Conservation (phyloP, 2,329 filamentous ascomycete genomes). For the Apiospora koreana region DNA sequence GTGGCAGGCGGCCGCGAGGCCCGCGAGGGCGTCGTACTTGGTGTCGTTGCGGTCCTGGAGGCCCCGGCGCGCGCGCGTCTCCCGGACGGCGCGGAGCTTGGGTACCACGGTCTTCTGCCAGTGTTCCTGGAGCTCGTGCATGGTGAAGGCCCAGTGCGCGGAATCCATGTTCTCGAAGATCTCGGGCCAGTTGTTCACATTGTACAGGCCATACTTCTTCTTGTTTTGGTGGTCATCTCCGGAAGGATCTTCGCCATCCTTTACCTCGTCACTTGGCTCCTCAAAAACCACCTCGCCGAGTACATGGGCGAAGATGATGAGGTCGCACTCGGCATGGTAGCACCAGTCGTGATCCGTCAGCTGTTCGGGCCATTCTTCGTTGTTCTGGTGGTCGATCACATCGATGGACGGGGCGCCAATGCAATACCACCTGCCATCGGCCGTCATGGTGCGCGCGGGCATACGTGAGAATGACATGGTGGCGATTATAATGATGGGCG, state of each 20-base stretch:
- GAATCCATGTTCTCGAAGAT: background rate
- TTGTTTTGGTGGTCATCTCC: background rate
- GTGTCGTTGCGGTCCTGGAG: background rate
- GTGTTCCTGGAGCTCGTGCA: background rate
- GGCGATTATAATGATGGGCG: background rate
- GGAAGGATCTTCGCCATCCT: background rate
- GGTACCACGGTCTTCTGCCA: background rate
- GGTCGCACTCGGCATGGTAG: background rate
- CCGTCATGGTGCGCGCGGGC: background rate
- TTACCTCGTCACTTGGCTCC: background rate
- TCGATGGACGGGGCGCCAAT: background rate
- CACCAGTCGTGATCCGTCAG: background rate
- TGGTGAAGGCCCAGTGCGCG: background rate
- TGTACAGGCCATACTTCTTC: background rate
- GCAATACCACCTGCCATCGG: background rate
- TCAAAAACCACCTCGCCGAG: background rate
- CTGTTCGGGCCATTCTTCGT: too few species aligned
- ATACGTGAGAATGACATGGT: background rate
- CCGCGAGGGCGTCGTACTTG: background rate
- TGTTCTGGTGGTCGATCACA: background rate
- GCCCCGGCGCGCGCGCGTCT: background rate
- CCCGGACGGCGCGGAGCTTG: background rate
- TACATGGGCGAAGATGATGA: background rate
- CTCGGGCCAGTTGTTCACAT: background rate
- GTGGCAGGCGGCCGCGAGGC: constrained; percentile 2